These are phyloP conservation scores for Tuber aestivum DNA, from an alignment of 495 filamentous ascomycete species.

Conservation along the genomic window DNA sequence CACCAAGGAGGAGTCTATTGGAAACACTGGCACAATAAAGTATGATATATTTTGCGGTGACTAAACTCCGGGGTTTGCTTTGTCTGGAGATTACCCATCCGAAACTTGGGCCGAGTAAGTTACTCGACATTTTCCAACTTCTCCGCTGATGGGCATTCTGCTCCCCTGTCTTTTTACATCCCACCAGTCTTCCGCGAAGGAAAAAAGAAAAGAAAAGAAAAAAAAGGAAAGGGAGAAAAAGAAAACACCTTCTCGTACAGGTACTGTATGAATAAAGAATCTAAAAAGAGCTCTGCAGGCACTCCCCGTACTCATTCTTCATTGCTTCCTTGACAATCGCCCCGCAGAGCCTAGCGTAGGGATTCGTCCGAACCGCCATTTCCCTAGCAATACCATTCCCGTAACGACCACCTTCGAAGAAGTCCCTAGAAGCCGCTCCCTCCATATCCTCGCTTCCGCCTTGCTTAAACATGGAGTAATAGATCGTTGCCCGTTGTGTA, in stretches of 20 bases:
- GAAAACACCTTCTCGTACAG: not conserved
- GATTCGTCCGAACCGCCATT: slow-evolving; percentile 74
- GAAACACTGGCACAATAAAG: too few species aligned
- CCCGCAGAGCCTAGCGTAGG: slow-evolving; percentile 82
- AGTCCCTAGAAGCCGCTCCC: slow-evolving; percentile 65
- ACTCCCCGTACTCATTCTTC: slow-evolving; percentile 58
- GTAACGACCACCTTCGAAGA: slow-evolving; percentile 67
- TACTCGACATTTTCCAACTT: too few species aligned
- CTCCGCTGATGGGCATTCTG: too few species aligned
- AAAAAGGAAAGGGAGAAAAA: not conserved
- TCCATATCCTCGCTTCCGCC: slow-evolving; percentile 51
- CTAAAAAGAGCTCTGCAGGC: not conserved
- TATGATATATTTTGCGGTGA: too few species aligned
- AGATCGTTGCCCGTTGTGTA: slow-evolving; percentile 69
- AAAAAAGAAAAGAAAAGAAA: too few species aligned
- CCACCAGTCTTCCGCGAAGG: too few species aligned
- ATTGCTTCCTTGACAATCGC: slow-evolving; percentile 80
- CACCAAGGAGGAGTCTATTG: too few species aligned
- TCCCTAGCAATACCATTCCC: slow-evolving; percentile 72
- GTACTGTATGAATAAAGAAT: not conserved
- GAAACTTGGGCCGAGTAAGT: too few species aligned
- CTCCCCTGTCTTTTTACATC: too few species aligned
- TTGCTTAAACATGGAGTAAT: slow-evolving; percentile 57
- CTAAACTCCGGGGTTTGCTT: too few species aligned
- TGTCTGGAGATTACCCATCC: too few species aligned